Conservation (phyloP, 2,329 filamentous ascomycete species). For the Ophiostoma tasmaniense region DNA sequence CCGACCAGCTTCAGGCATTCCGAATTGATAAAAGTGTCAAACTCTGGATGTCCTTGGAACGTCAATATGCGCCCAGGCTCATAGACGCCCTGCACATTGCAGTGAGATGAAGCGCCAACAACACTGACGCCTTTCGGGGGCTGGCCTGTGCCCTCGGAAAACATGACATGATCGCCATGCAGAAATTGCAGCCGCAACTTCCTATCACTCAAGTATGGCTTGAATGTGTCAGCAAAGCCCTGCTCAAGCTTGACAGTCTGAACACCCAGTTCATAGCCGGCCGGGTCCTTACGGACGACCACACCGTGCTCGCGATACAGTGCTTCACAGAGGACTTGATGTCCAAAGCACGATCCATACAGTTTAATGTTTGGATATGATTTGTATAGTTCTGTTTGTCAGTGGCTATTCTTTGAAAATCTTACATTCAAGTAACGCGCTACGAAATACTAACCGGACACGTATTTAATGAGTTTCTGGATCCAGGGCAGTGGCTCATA, state of each 20-base stretch:
- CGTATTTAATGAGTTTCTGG: constrained; percentile 19
- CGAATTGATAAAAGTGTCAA: constrained; percentile 33
- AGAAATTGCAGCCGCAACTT: not conserved
- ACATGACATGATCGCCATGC: not conserved
- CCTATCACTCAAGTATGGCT: not conserved
- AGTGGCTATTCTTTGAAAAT: not conserved
- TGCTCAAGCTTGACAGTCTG: constrained; percentile 21
- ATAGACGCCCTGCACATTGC: constrained; percentile 33
- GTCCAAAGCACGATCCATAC: constrained; percentile 37
- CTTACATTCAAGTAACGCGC: not conserved
- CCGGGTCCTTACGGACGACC: constrained; percentile 24
- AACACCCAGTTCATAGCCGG: constrained; percentile 28
- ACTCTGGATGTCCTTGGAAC: constrained; percentile 37
- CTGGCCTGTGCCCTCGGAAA: constrained; percentile 3
- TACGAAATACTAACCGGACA: constrained; percentile 14
- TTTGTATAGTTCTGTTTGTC: constrained; percentile 23
- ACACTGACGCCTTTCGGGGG: constrained; percentile 21
- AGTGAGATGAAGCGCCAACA: constrained; percentile 25
- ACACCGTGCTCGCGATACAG: constrained; percentile 27
- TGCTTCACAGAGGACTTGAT: constrained; percentile 33
- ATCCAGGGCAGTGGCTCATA: constrained; percentile 26
- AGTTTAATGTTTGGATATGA: constrained; percentile 28
- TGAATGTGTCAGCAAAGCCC: not conserved
- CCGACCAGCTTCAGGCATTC: constrained; percentile 25
- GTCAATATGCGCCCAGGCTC: constrained; percentile 32